Conservation (phyloP, 2,329 filamentous ascomycete species). For the Aspergillus novoparasiticus region DNA sequence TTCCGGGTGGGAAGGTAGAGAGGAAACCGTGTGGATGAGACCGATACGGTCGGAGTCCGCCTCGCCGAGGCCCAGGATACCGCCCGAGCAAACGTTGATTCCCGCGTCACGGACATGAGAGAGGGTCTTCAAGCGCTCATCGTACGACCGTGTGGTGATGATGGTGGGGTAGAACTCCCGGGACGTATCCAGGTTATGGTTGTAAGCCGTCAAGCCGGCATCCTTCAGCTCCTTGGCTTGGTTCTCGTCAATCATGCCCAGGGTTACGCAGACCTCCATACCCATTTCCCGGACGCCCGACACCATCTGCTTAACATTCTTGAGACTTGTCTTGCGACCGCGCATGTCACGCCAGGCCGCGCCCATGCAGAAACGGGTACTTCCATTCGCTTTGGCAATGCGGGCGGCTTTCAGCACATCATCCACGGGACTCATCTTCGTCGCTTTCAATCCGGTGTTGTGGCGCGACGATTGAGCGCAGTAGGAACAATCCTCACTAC, state of each 20-base stretch:
- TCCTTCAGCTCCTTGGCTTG: conserved; percentile 82
- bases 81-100: conserved; percentile 87
- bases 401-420: conserved; percentile 77
- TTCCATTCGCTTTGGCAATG: conserved; percentile 78
- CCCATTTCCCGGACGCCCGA: conserved; percentile 76
- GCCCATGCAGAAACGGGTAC: conserved; percentile 93
- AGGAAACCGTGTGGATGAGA: conserved; percentile 79
- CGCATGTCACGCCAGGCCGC: conserved; percentile 94
- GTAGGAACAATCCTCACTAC: conserved; percentile 90
- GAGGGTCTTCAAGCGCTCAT: conserved; percentile 81
- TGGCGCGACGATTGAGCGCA: conserved; percentile 87
- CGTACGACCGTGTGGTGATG: conserved; percentile 83
- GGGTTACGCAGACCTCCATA: conserved; percentile 91
- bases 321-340: conserved; percentile 78
- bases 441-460: conserved; percentile 74
- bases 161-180: conserved; percentile 85
- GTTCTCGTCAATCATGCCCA: conserved; percentile 83
- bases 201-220: conserved; percentile 86
- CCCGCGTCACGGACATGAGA: conserved; percentile 80
- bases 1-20: conserved; percentile 79
- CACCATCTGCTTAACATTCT: conserved; percentile 86
- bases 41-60: conserved; percentile 77
- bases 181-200: conserved; percentile 91
- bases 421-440: conserved; percentile 77
- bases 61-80: conserved; percentile 85